Evolutionary conservation across 345 rosid genomes (phyloP).

Genomic region (Rhizophora mangle): DNA sequence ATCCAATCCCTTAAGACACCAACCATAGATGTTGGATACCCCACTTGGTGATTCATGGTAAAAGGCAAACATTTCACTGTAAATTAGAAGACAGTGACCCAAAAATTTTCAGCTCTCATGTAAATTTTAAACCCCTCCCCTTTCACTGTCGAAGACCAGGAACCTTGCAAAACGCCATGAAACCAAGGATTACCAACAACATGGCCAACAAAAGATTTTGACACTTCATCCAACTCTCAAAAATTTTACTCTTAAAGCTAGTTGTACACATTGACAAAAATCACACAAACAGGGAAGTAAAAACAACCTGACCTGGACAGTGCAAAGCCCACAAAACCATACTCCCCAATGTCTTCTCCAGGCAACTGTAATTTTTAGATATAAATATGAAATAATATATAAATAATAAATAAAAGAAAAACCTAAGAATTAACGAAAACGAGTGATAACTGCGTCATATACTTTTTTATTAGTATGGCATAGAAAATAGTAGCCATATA

Average conservation of each 20-base stretch:
- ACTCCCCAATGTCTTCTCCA: slow-evolving; percentile 13
- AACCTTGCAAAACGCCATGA: slow-evolving; percentile 22
- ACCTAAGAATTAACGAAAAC: not conserved
- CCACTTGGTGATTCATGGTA: not conserved
- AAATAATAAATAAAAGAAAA: not conserved
- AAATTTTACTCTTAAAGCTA: slow-evolving; percentile 16
- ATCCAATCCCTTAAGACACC: not conserved
- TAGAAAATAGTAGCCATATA: not conserved
- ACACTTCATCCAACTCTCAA: slow-evolving; percentile 31
- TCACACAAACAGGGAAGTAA: not conserved
- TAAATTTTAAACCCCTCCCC: not conserved
- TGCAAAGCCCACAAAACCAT: slow-evolving; percentile 9
- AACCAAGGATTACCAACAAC: slow-evolving; percentile 27
- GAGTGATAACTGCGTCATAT: no score
- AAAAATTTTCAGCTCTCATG: slow-evolving; percentile 9
- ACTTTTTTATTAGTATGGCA: not conserved
- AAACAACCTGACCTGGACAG: slow-evolving; percentile 22
- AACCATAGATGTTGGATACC: slow-evolving; percentile 3
- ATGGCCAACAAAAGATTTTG: slow-evolving; percentile 25
- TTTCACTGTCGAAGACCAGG: slow-evolving; percentile 9
- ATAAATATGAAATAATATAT: no score
- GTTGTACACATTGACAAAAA: slow-evolving; percentile 1
- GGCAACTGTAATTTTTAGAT: not conserved
- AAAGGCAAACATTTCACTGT: not conserved
- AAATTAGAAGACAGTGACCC: slow-evolving; percentile 5